Percentiles rank a stretch among this genome's conserved stretches.
Conservation (phyloP, 1,284 basidiomycete genomes). For the Athelia psychrophila region DNA sequence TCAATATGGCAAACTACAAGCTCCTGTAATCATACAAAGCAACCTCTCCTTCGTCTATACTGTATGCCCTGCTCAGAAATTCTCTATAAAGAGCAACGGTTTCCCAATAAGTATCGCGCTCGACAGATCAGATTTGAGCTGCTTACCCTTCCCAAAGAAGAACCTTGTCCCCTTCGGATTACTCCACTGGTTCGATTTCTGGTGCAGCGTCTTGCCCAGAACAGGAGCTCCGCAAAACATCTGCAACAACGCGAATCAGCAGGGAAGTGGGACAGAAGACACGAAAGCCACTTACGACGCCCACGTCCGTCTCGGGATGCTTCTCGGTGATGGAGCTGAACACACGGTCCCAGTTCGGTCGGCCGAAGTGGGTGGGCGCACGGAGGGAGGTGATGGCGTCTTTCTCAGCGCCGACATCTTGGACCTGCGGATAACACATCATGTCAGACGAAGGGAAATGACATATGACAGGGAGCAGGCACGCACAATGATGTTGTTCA, state of each 20-base stretch:
- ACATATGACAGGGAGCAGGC: not conserved
- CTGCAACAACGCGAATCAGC: constrained; percentile 25
- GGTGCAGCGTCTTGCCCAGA: constrained; percentile 69
- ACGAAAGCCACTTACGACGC: constrained; percentile 62
- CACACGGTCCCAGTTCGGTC: constrained; percentile 90
- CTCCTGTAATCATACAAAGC: too few species aligned
- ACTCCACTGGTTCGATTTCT: constrained; percentile 85
- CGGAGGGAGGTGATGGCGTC: constrained; percentile 84
- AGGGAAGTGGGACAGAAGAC: not conserved
- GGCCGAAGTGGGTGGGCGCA: constrained; percentile 89
- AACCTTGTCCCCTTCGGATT: constrained; percentile 77
- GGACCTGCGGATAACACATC: constrained; percentile 40
- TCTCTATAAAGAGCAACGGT: too few species aligned
- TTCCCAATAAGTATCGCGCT: too few species aligned
- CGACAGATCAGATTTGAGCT: too few species aligned
- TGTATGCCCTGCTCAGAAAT: too few species aligned
- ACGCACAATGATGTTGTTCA: constrained; percentile 83
- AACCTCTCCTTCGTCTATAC: too few species aligned
- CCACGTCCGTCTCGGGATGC: constrained; percentile 83
- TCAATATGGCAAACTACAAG: too few species aligned
- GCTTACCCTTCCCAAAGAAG: constrained; percentile 76
- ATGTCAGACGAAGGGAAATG: constrained; percentile 1
- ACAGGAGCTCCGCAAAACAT: constrained; percentile 81
- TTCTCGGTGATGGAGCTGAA: constrained; percentile 74
- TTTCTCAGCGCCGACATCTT: constrained; percentile 86